These are phyloP conservation scores for Lipomyces sp. DNA, from an alignment of 805 yeast species.

Conservation along the genomic window DNA sequence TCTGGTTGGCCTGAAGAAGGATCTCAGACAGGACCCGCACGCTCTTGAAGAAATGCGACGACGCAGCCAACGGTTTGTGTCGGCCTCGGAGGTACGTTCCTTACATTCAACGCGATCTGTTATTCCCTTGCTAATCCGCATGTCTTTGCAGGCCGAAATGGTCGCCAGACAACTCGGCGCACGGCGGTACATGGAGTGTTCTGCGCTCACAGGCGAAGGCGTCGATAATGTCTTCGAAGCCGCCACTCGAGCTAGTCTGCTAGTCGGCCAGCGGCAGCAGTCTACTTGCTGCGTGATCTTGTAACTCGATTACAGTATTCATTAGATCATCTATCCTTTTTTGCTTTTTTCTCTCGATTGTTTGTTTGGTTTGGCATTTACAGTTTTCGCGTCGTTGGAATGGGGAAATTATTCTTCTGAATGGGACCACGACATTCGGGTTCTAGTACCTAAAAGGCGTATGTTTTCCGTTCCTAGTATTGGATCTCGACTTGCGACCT, in stretches of 20 bases:
- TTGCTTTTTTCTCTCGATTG: no score
- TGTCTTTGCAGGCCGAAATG: conserved; percentile 52
- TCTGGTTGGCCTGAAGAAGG: conserved; percentile 81
- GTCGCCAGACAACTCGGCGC: conserved; percentile 82
- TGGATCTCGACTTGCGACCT: no score
- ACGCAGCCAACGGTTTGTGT: conserved; percentile 51
- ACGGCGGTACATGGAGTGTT: conserved; percentile 76
- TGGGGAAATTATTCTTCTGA: no score
- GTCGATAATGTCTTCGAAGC: conserved; percentile 91
- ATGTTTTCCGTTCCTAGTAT: no score
- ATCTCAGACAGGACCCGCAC: conserved; percentile 53
- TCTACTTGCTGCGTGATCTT: conserved; percentile 44
- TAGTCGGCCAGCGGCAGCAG: conserved; percentile 50
- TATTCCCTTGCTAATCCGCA: background rate
- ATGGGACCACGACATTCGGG: no score
- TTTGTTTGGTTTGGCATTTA: no score
- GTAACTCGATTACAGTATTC: conserved; percentile 20
- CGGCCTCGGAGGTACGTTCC: conserved; percentile 29
- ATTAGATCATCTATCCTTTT: no score
- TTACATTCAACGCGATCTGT: background rate
- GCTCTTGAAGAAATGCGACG: conserved; percentile 38
- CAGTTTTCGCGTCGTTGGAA: no score
- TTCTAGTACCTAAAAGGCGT: no score
- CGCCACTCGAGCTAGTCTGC: conserved; percentile 79
- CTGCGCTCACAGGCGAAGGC: conserved; percentile 90